phyloP scores from a whole-genome alignment of 352 stramenopile genomes.

The Pythium diclinum region DNA sequence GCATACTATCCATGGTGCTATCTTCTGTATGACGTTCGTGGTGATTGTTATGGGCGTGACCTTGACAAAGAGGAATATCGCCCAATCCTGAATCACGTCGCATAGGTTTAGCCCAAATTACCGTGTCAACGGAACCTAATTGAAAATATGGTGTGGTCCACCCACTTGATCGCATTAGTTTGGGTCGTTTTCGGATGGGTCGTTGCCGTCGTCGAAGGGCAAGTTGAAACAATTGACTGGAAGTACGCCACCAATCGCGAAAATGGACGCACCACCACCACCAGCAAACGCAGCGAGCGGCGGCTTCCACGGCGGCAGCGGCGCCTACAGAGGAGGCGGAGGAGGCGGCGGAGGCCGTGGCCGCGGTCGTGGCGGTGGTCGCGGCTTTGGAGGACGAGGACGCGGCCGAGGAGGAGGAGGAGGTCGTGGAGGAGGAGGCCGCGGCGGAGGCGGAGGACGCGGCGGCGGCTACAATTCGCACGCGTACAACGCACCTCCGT shows the following conservation, averaged over 20 bases:
- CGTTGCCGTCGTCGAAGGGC: slow-evolving; percentile 13
- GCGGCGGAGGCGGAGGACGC: background rate
- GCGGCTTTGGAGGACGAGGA: slow-evolving; percentile 31
- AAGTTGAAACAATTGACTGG: slow-evolving; percentile 30
- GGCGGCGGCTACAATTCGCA: background rate
- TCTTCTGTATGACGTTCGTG: no score
- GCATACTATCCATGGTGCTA: no score
- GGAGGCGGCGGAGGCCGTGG: slow-evolving; percentile 31
- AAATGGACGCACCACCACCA: slow-evolving; percentile 13
- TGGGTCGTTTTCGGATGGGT: slow-evolving; percentile 20
- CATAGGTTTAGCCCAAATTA: slow-evolving; percentile 5
- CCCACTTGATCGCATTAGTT: background rate
- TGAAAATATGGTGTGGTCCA: slow-evolving; percentile 14
- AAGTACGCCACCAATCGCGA: slow-evolving; percentile 2
- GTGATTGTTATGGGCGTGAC: no score
- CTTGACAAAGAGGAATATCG: no score
- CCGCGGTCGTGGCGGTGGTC: slow-evolving; percentile 27
- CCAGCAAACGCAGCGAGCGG: slow-evolving; percentile 22
- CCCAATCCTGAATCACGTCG: background rate
- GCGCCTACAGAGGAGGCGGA: slow-evolving; percentile 23
- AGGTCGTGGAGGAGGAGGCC: slow-evolving; percentile 13
- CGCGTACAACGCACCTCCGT: slow-evolving; percentile 8
- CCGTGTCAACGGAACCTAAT: background rate
- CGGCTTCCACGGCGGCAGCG: slow-evolving; percentile 30
- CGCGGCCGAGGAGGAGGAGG: slow-evolving; percentile 34